Base-by-base conservation (phyloP, 208 protist species). In the Crithidia bombi region DNA sequence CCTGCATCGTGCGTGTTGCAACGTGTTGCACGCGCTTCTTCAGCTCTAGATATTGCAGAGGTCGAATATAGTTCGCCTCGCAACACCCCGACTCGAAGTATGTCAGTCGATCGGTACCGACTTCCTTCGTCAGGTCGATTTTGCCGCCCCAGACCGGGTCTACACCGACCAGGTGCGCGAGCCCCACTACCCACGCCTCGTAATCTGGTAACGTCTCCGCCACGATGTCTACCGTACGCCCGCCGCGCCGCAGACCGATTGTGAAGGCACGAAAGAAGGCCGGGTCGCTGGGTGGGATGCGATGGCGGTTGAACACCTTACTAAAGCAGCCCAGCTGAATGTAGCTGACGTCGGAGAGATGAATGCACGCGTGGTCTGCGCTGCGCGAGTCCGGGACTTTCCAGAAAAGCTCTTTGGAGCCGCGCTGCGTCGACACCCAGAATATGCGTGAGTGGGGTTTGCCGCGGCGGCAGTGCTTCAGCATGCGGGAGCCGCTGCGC, bases 131-230 rank as follows among this genome's bases (percentile, higher is more conserved):
- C 50, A 98, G 70, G 65, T 97, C 89, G 7, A 97, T 83, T 43
- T 92, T 92, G 33, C 88, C 85, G n/a, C 93, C 93, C 90, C 91
- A 98, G 14, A 78, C 58, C n/a, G 95, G 93, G 63, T 97, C 92
- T 3, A 97, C 81, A 26, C 84, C 78, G 35, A 96, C 73, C 17
- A 97, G 71, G 69, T 95, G 83, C 0, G 89, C 85, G 1, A 97
- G 78, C 0, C 91, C 95, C 12, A 98, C 71, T 17, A 97, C 80
- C 93, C 93, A 97, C 50, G 95, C 95, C 76, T 98, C 95, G 72
- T 93, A 97, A 71, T 98, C 95, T n/a, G 90, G 79, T 17, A 92
- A 35, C 30, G 87, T 83, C 54, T 91, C 83, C 2, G 92, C 91
- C 2, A 98, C 91, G 28, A 96, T 81, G 79, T 98, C 95, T 19